Conservation (phyloP, 2,329 filamentous ascomycete genomes). For the Aspergillus chevalieri region DNA sequence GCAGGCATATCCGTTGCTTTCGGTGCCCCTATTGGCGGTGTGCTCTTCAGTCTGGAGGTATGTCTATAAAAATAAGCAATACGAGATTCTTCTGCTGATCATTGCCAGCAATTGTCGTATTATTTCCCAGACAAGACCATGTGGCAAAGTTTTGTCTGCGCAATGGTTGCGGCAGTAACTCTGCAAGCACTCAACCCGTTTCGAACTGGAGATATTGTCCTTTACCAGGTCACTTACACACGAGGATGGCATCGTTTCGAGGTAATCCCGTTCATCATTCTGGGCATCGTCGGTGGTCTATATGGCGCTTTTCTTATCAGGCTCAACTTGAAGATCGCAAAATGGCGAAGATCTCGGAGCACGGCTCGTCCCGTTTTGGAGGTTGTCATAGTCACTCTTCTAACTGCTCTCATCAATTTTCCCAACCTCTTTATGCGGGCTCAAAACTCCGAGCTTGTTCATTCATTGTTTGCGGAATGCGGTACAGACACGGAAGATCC, state of each 20-base stretch:
- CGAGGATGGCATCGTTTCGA: slow-evolving; percentile 93
- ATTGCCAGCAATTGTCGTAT: slow-evolving; percentile 74
- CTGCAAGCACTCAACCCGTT: slow-evolving; percentile 92
- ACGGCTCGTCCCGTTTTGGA: slow-evolving; percentile 71
- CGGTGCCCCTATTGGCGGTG: slow-evolving; percentile 86
- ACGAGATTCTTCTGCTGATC: slow-evolving; percentile 12
- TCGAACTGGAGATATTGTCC: slow-evolving; percentile 85
- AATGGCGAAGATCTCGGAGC: slow-evolving; percentile 67
- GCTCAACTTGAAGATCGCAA: slow-evolving; percentile 78
- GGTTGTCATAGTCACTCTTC: slow-evolving; percentile 68
- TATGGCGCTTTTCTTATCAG: slow-evolving; percentile 95
- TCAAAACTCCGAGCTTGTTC: slow-evolving; percentile 84
- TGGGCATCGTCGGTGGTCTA: slow-evolving; percentile 85
- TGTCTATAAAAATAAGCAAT: slow-evolving; percentile 6
- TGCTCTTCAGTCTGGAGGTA: slow-evolving; percentile 90
- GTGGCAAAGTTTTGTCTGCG: slow-evolving; percentile 99
- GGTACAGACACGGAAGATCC: slow-evolving; percentile 74
- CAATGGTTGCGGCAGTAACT: slow-evolving; percentile 95
- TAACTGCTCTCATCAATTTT: slow-evolving; percentile 88
- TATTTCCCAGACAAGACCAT: slow-evolving; percentile 99
- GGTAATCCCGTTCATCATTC: slow-evolving; percentile 74
- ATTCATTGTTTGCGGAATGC: slow-evolving; percentile 87
- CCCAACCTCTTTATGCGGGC: slow-evolving; percentile 95
- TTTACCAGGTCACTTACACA: slow-evolving; percentile 93
- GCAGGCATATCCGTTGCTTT: slow-evolving; percentile 92